Evolutionary conservation across 1,139 yeast genomes (phyloP), one percentile per base, ranked within the genome.

Genomic region (Pichia sp.): DNA sequence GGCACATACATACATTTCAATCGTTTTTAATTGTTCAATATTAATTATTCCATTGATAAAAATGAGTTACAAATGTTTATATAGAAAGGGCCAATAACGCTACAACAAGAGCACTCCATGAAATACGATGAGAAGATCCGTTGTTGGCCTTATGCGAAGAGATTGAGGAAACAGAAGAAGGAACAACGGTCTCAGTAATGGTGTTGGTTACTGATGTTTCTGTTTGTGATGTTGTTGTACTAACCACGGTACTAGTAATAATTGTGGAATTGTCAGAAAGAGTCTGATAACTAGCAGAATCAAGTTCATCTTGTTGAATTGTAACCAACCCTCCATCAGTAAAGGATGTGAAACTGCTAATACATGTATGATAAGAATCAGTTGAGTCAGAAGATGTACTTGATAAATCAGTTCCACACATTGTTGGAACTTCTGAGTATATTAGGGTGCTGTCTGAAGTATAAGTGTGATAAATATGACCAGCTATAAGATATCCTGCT

Each of bases 381-480:
- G 40, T 35, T 7, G 28, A 18, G 18, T 18, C 30, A 9, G 9
- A 10, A 18, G 36, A 26, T 10, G 32, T 9, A 8, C n/a, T 34
- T 3, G 41, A 31, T n/a, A 18, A 18, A n/a, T 8, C 33, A 42
- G 32, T 11, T 9, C 40, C 33, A 34, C 50, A 49, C 7, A 11
- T 32, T 2, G 52, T 39, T 11, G 51, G 47, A 4, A 45, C 39
- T 11, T 47, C 51, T 2, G 51, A 43, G 30, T 47, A 47, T 7
- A 39, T 33, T 4, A 47, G 30, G 3, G 51, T 40, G 10, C 32
- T 39, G 31, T 40, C 30, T 5, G 49, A 45, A 7, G 43, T 43
- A 26, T 48, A 47, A 4, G 51, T 47, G 30, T 47, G 48, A 27
- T 48, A 47, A 7, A 38, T 7, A 30, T 45, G 53, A 3, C 48